A percentile compares a stretch with the other conserved stretches of the same genome.
These are phyloP conservation scores for Geotrichum australiense DNA, from an alignment of 1,139 yeast species.

Conservation along the genomic window DNA sequence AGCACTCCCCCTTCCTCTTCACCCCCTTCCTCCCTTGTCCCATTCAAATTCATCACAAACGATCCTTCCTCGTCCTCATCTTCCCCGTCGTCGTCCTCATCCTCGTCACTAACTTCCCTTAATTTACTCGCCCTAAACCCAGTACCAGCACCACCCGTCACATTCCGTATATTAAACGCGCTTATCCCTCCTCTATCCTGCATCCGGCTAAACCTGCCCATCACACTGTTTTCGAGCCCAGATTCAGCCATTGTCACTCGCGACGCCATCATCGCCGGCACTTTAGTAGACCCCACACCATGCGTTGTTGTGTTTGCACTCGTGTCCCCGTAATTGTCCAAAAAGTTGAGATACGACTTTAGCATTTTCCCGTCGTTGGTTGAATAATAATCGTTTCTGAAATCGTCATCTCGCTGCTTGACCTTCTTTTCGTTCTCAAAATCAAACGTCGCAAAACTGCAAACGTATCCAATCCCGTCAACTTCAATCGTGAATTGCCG, in stretches of 20 bases:
- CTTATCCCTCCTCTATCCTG: conserved; percentile 9
- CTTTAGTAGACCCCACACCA: background rate
- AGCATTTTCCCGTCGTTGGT: conserved; percentile 83
- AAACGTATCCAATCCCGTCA: conserved; percentile 91
- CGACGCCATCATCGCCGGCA: background rate
- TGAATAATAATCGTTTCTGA: conserved; percentile 39
- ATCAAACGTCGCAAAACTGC: conserved; percentile 89
- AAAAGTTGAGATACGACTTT: conserved; percentile 77
- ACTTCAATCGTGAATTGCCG: conserved; percentile 84
- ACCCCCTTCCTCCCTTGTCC: no score
- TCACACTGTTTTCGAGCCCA: conserved; percentile 27
- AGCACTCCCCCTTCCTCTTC: conserved; percentile 61
- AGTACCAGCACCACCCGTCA: conserved; percentile 13
- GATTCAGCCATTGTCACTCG: background rate
- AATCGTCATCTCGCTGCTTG: conserved; percentile 22
- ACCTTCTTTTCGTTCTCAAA: conserved; percentile 54
- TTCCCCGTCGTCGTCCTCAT: conserved; percentile 30
- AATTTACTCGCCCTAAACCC: no score
- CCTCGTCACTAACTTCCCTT: conserved; percentile 26
- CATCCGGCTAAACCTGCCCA: conserved; percentile 25
- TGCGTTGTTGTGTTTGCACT: background rate
- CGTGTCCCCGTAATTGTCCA: conserved; percentile 66
- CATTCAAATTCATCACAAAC: no score
- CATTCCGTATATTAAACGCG: background rate
- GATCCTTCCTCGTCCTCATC: conserved; percentile 34